Evolutionary conservation across 345 rosid genomes (phyloP), one percentile per base, ranked within the genome.

Genomic region (Hypericum androsaemum): DNA sequence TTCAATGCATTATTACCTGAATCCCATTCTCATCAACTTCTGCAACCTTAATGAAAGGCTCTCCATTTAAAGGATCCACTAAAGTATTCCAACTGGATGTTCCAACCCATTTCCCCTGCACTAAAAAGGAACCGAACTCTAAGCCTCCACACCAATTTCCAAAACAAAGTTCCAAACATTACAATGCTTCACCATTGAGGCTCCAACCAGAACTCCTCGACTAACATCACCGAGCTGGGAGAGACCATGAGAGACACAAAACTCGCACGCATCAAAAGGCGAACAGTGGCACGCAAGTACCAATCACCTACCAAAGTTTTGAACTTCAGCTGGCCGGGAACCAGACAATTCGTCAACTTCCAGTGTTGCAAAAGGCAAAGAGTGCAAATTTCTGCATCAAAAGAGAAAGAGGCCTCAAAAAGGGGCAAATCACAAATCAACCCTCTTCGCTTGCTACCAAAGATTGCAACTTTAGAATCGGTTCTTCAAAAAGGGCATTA

Each of bases 61-160:
- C 98, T 62, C 97, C 98, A 75, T 88, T 92, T 50, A 92, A 58
- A 69, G 98, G 98, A 80, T 92, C 97, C 58, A 88, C 37, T 52
- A 92, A 64, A 0, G 80, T 73, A 56, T 73, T 80, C 76, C 77
- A 73, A 36, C 63, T 76, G 5, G 88, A 61, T 7, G 97, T 81
- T 37, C 80, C 84, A 6, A 56, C 80, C 97, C 95, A 88, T 69
- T 81, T 85, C 5, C 98, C 98, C 74, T 77, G 94, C 76, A 92
- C 98, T 92, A 56, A 56, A 75, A 28, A 8, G 52, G 35, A 46
- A 59, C 32, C 52, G 32, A 46, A 59, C 32, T 56, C 35, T 39
- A 46, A 14, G 17, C 49, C 14, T 16, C 17, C 2, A 46, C 17
- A 46, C 50, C 50, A 44, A 9, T 13, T 46, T 46, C 22, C 0